phyloP scores from a whole-genome alignment of 1,284 basidiomycete genomes.

The Waitea zeae region DNA sequence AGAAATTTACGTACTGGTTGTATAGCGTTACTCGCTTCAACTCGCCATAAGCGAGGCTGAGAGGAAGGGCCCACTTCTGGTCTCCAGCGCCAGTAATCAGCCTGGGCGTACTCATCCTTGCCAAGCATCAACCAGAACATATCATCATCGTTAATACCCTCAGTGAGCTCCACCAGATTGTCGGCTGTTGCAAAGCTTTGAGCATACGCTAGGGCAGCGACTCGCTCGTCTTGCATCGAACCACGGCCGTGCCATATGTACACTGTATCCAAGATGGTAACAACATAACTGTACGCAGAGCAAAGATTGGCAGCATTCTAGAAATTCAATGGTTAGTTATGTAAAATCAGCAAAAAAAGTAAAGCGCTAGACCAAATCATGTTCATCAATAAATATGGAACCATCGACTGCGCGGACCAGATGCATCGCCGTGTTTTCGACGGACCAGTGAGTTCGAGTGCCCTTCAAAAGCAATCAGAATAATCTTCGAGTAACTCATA shows the following conservation, averaged over 20 bases:
- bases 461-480: too few species aligned
- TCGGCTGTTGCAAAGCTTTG: conserved; percentile 22
- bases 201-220: conserved; percentile 44
- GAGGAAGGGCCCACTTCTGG: conserved; percentile 15
- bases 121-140: conserved; percentile 76
- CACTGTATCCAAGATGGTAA: conserved; percentile 46
- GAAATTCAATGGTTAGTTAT: too few species aligned
- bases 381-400: conserved; percentile 47
- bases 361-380: conserved; percentile 39
- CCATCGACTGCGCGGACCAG: conserved; percentile 34
- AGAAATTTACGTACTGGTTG: conserved; percentile 9
- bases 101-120: conserved; percentile 50
- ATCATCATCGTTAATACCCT: conserved; percentile 51
- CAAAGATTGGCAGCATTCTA: conserved; percentile 54
- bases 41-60: conserved; percentile 37
- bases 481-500: too few species aligned
- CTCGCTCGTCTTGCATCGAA: conserved; percentile 34
- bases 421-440: conserved; percentile 70
- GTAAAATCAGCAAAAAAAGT: conserved; percentile 4
- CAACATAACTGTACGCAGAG: conserved; percentile 63
- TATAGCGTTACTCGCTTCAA: conserved; percentile 22
- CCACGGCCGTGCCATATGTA: conserved; percentile 71
- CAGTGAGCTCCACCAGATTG: conserved; percentile 30
- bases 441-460: conserved; percentile 53
- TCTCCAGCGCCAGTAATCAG: conserved; percentile 67